Percentiles rank a stretch among this genome's conserved stretches.
phyloP scores from a whole-genome alignment of 179 eudicot genomes.

The Actinidia chinensis region DNA sequence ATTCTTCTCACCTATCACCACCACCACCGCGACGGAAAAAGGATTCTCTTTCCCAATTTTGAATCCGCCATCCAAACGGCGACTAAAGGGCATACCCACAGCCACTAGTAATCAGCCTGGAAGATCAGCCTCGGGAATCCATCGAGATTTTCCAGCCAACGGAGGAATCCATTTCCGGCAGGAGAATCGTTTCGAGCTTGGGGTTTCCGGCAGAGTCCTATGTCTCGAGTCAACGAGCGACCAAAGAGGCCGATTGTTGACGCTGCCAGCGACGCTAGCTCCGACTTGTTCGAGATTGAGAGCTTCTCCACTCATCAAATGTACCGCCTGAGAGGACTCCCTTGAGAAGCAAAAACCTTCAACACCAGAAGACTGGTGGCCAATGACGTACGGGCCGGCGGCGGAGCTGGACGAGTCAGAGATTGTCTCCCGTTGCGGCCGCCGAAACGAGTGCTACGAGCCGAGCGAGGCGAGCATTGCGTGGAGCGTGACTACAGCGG shows the following conservation, averaged over 20 bases:
- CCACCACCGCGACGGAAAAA: background rate
- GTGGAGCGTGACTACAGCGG: constrained; percentile 92
- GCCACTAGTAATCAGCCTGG: background rate
- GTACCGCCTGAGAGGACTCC: constrained; percentile 48
- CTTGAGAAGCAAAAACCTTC: constrained; percentile 46
- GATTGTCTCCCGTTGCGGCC: constrained; percentile 60
- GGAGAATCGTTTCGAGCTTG: background rate
- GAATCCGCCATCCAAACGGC: constrained; percentile 32
- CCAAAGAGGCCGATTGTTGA: constrained; percentile 84
- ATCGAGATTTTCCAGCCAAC: constrained; percentile 67
- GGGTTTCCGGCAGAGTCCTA: constrained; percentile 37
- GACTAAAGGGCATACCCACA: background rate
- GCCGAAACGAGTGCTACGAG: constrained; percentile 70
- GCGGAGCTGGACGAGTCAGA: constrained; percentile 34
- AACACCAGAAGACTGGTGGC: background rate
- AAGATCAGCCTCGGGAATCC: constrained; percentile 60
- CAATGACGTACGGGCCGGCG: constrained; percentile 2
- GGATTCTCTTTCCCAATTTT: constrained; percentile 44
- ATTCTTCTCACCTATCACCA: background rate
- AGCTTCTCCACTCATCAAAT: constrained; percentile 56
- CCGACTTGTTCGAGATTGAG: constrained; percentile 87
- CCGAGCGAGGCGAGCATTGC: constrained; percentile 88
- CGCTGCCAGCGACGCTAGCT: constrained; percentile 77
- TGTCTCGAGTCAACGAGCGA: constrained; percentile 37
- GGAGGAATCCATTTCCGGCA: constrained; percentile 9